Conservation (phyloP, 768 basidiomycete species). For the Pulveroboletus frians region DNA sequence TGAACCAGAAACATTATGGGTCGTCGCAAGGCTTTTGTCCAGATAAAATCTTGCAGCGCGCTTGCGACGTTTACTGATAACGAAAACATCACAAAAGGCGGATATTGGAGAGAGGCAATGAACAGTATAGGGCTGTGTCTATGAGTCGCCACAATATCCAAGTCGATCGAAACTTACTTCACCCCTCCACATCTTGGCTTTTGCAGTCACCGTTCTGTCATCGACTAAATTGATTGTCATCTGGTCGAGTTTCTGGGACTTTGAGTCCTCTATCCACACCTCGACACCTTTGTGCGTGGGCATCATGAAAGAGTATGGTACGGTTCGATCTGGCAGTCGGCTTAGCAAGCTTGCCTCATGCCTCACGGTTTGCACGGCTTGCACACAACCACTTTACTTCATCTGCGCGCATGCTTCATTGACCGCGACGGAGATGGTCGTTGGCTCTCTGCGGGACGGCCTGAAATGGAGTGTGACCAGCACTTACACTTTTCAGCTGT, state of each 20-base stretch:
- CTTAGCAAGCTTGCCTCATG: neutral
- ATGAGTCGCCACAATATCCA: neutral
- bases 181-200: constrained; percentile 6
- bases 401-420: too few relatives aligned
- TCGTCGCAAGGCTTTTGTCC: neutral
- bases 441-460: neutral
- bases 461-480: neutral
- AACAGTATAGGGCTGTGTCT: constrained; percentile 9
- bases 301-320: constrained; percentile 7
- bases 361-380: neutral
- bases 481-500: too few relatives aligned
- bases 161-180: constrained; percentile 4
- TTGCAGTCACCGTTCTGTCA: constrained; percentile 8
- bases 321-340: neutral
- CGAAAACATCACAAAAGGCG: constrained; percentile 16
- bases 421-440: neutral
- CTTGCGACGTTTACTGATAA: constrained; percentile 1
- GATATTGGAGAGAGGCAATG: constrained; percentile 16
- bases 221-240: constrained; percentile 10
- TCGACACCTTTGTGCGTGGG: constrained; percentile 13
- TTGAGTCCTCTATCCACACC: constrained; percentile 17
- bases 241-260: constrained; percentile 1
- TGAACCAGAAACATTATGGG: constrained; percentile 2
- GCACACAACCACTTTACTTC: constrained; percentile 3
- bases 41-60: constrained; percentile 13